A percentile compares a stretch with the other conserved stretches of the same genome.
These are phyloP conservation scores for Penicillium chermesinum DNA, from an alignment of 495 filamentous ascomycete genomes.

Conservation along the genomic window DNA sequence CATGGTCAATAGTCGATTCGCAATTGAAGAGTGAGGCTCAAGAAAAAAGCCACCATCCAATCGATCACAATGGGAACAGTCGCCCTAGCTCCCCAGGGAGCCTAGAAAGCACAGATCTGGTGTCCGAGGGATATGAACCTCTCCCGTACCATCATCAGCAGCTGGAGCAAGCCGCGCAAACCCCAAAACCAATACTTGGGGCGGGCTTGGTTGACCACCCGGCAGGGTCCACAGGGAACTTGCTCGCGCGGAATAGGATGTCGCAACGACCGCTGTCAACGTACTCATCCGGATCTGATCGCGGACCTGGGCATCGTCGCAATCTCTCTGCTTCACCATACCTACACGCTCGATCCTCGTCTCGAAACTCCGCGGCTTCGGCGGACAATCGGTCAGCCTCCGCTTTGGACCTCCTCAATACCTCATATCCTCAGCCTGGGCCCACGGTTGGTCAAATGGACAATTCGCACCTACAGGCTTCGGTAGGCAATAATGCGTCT, in stretches of 20 bases:
- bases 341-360: constrained; percentile 50
- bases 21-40: constrained; percentile 21
- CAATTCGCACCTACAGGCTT: constrained; percentile 67
- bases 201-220: constrained; percentile 20
- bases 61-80: too few relatives aligned
- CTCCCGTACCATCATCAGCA: constrained; percentile 48
- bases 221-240: constrained; percentile 43
- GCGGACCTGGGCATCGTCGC: constrained; percentile 45
- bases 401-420: constrained; percentile 80
- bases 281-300: constrained; percentile 67
- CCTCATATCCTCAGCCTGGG: constrained; percentile 81
- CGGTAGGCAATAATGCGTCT: constrained; percentile 84
- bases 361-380: constrained; percentile 56
- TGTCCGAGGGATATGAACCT: constrained; percentile 39
- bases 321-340: constrained; percentile 51
- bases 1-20: constrained; percentile 37
- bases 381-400: constrained; percentile 74
- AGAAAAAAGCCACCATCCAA: too few relatives aligned
- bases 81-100: constrained; percentile 34
- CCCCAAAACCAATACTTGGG: constrained; percentile 10
- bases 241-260: constrained; percentile 53
- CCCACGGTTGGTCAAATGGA: constrained; percentile 68
- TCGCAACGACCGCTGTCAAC: constrained; percentile 63
- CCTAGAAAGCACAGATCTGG: constrained; percentile 32
- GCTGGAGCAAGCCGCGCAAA: constrained; percentile 17